Percentiles rank a stretch among this genome's conserved stretches.
Evolutionary conservation across 1,139 yeast species (phyloP).

Genomic region (Pichia sp.): DNA sequence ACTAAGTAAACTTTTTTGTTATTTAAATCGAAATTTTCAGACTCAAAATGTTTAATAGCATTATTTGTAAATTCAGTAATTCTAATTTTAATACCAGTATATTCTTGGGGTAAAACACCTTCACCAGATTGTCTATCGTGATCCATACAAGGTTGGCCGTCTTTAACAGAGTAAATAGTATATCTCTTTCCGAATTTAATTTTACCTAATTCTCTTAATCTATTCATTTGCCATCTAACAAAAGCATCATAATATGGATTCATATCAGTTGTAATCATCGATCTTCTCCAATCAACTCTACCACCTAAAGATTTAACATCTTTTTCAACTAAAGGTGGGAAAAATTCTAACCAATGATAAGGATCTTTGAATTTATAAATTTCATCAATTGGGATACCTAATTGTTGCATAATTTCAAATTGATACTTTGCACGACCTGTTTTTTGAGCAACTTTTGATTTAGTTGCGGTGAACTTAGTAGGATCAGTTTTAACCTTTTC

Average conservation of each 20-base stretch:
- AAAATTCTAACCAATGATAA: constrained; percentile 76
- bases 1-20: constrained; percentile 71
- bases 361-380: constrained; percentile 87
- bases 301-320: constrained; percentile 85
- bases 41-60: constrained; percentile 46
- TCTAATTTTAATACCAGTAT: constrained; percentile 84
- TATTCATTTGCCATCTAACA: constrained; percentile 93
- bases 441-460: constrained; percentile 88
- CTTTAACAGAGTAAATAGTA: constrained; percentile 95
- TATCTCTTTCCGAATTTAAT: constrained; percentile 97
- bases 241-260: constrained; percentile 95
- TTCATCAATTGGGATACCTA: constrained; percentile 79
- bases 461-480: constrained; percentile 86
- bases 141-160: constrained; percentile 99
- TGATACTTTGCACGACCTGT: constrained; percentile 93
- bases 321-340: constrained; percentile 82
- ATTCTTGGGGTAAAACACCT: constrained; percentile 95
- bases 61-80: constrained; percentile 51
- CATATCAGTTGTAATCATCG: constrained; percentile 89
- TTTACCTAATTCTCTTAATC: constrained; percentile 78
- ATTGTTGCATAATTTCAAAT: constrained; percentile 91
- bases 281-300: constrained; percentile 97
- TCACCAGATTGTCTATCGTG: constrained; percentile 98
- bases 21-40: constrained; percentile 38
- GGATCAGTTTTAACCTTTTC: constrained; percentile 51